Evolutionary conservation across 805 yeast genomes (phyloP), one percentile per base, ranked within the genome.

Genomic region (Metschnikowia cubensis): DNA sequence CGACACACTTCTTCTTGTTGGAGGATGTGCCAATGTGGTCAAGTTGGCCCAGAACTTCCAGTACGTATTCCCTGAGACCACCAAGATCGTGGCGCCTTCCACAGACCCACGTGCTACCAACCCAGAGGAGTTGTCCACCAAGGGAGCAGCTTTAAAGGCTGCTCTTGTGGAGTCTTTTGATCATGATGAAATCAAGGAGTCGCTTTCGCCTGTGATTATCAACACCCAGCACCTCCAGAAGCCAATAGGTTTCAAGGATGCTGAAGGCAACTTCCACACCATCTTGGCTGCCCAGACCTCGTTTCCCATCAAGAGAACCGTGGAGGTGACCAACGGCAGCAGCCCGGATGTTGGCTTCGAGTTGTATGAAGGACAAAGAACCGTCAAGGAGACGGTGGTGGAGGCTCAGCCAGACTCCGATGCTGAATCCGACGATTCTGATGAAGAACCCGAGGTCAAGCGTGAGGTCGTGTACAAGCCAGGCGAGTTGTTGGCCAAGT

Each of bases 131-230:
- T 78, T 90, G 63, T 76, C 86, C 57, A 84, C 96, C 57, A 85
- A 95, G 65, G 99, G 99, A 73, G 95, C 97, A 51, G 97, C 98
- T 55, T 80, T 92, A 67, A 98, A 94, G 79, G 99, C 97, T 46
- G 83, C 96, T 35, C 76, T 92, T 62, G 75, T 86, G 55, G 92
- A 86, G 62, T 75, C 82, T 51, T 95, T 89, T 62, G 94, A 85
- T 63, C 89, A 81, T 47, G 96, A 87, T 55, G 94, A 89, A 70
- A 75, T 85, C 61, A 74, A 77, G 43, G 96, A 89, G 72, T 84
- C 94, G 50, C 74, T 84, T 60, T 87, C 87, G 70, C 94, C 95
- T 31, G 81, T 87, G 52, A 87, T 91, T 53, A 77, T 89, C 59
- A 87, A 87, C 77, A 91, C 96, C 54, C 92, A 89, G 66, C 98